Evolutionary conservation across 2,329 filamentous ascomycete species (phyloP).

Genomic region (Monosporascus sp.): DNA sequence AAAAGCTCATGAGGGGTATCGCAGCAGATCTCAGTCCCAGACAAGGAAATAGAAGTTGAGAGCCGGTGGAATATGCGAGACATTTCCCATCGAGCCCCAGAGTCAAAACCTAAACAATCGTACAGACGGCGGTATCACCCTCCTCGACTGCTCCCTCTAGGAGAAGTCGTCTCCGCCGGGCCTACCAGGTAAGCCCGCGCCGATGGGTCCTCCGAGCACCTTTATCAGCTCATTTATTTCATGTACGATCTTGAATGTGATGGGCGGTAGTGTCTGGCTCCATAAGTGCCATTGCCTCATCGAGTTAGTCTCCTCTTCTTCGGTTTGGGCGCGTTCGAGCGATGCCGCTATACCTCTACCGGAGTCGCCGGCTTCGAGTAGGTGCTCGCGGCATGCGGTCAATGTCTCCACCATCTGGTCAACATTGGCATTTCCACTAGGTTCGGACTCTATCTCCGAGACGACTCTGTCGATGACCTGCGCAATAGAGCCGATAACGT

Average conservation of each 20-base stretch:
- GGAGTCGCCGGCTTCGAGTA: conserved; percentile 58
- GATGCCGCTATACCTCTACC: conserved; percentile 51
- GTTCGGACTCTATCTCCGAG: conserved; percentile 59
- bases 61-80: too few species aligned
- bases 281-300: conserved; percentile 48
- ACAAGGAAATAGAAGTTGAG: too few species aligned
- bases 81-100: too few species aligned
- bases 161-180: conserved; percentile 3
- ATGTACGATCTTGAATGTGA: conserved; percentile 81
- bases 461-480: conserved; percentile 66
- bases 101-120: too few species aligned
- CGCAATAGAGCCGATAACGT: conserved; percentile 66
- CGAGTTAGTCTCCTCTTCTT: conserved; percentile 34
- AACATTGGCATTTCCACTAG: conserved; percentile 37
- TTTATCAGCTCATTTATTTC: conserved; percentile 71
- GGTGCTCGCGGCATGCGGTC: conserved; percentile 56
- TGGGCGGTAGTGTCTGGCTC: conserved; percentile 68
- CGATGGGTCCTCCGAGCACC: conserved; percentile 4
- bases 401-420: conserved; percentile 52
- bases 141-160: conserved; percentile 1
- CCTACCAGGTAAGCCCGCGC: neutral
- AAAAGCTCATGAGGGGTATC: too few species aligned
- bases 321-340: conserved; percentile 43
- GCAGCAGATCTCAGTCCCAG: too few species aligned
- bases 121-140: neutral